Base-by-base conservation (phyloP, 768 basidiomycete genomes). In the Lactarius sanguifluus region DNA sequence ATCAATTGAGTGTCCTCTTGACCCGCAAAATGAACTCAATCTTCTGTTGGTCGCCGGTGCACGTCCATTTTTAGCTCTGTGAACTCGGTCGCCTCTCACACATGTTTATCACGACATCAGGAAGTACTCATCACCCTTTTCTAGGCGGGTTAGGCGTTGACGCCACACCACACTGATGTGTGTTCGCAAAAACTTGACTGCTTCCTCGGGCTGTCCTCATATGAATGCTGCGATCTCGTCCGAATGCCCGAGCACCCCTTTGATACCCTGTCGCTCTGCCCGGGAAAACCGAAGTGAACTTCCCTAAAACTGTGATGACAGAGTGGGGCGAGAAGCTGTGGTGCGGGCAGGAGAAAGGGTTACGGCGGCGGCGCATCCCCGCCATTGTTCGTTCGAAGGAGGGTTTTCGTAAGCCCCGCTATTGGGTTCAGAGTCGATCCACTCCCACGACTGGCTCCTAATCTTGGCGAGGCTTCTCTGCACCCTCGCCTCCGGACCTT, bases 91-190 rank as follows among this genome's bases (percentile, higher is more conserved):
- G 30, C 38, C 56, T 52, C 38, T 10, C 30, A 28, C 64, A 7
- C 32, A 40, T 43, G 36, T 32, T 59, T 41, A 64, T 58, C 34
- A 16, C 25, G 3, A 1, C 36, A 32, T 45, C 56, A 58, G 38
- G 55, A 41, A 30, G 55, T n/a, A 7, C 36, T 25, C 7, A 8
- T 34, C 34, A 9, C 20, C 56, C 56, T 34, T 34, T 57, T 57
- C 32, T n/a, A n/a, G 56, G 20, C 9, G 30, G 32, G 56, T 57
- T 30, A 40, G 16, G 25, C 57, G 30, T 38, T 25, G 61, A 20
- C 61, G 65, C 65, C 65, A 62, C 65, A 62, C 65, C 23, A 34
- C 28, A 63, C 23, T 61, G 12, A 58, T 59, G 61, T 59, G 61
- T 66, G 61, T 13, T 63, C 47, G 36, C 38, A 57, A 28, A 65